Evolutionary conservation across 345 rosid genomes (phyloP), one percentile per base, ranked within the genome.

Genomic region (Trapa incisa): DNA sequence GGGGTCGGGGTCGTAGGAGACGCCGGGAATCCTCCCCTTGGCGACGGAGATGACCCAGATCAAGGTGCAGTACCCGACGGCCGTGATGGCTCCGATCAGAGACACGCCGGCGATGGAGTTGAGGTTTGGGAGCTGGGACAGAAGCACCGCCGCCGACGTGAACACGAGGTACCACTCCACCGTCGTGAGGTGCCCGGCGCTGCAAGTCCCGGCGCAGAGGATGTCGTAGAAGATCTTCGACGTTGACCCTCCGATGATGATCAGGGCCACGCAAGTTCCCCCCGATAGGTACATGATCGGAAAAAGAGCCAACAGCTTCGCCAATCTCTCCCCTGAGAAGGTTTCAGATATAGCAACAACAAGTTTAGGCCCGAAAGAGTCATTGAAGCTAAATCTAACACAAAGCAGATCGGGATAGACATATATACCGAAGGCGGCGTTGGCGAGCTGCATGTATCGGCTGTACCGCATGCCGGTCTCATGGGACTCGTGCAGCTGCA

Each of bases 91-190:
- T 13, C 89, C 89, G 17, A 85, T 47, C 16, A 87, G 77, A 0
- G 93, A 87, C 12, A 87, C 69, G 1, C 87, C 87, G n/a, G 80
- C 87, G 2, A 87, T 75, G 58, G 92, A 87, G 70, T 85, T 83
- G 65, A 87, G 72, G 77, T 85, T 85, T 1, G 89, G 93, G 62
- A 85, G 84, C 69, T 83, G 93, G 57, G 93, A 78, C 12, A 87
- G 75, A 45, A 82, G 42, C 17, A 83, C 77, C 0, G 86, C 84
- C 0, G 72, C 75, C 36, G 76, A 61, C 2, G 85, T 81, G 67
- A 85, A 87, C 68, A 87, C 70, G 53, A 85, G 58, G 76, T 70
- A 83, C 76, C 93, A 85, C 69, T 87, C 80, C n/a, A 79, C 73
- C 0, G 76, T n/a, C 33, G 83, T 79, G 41, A 84, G 77, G 53